phyloP scores from a whole-genome alignment of 1,284 basidiomycete genomes.

The Trametes versicolor region DNA sequence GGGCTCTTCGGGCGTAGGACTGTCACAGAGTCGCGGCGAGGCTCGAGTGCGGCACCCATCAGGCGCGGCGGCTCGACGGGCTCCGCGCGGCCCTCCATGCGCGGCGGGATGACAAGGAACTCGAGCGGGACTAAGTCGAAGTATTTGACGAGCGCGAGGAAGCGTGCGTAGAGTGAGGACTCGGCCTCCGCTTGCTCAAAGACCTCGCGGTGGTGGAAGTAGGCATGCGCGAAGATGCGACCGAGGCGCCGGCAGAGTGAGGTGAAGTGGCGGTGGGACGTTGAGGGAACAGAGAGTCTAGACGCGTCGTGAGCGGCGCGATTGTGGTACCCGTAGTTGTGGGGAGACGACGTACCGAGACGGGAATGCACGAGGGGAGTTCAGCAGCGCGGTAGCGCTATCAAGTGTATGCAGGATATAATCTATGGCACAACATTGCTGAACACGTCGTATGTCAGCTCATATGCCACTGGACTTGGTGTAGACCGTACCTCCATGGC shows the following conservation, averaged over 20 bases:
- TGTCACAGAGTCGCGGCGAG: background rate
- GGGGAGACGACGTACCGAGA: slow-evolving; percentile 66
- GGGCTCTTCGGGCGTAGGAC: slow-evolving; percentile 37
- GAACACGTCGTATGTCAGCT: slow-evolving; percentile 2
- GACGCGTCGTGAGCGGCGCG: background rate
- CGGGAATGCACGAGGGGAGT: slow-evolving; percentile 92
- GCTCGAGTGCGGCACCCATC: slow-evolving; percentile 49
- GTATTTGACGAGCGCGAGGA: slow-evolving; percentile 83
- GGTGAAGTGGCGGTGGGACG: slow-evolving; percentile 88
- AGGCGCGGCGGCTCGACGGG: slow-evolving; percentile 59
- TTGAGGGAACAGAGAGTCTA: slow-evolving; percentile 82
- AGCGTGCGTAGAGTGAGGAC: slow-evolving; percentile 91
- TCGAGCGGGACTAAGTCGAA: slow-evolving; percentile 87
- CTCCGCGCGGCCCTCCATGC: slow-evolving; percentile 38
- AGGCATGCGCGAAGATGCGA: slow-evolving; percentile 96
- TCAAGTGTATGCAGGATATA: slow-evolving; percentile 97
- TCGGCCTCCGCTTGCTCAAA: slow-evolving; percentile 93
- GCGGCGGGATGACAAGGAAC: slow-evolving; percentile 82
- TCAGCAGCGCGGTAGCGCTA: slow-evolving; percentile 92
- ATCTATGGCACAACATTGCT: slow-evolving; percentile 97
- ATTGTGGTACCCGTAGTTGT: background rate
- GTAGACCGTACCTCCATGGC: slow-evolving; percentile 68
- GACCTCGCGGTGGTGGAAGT: slow-evolving; percentile 91
- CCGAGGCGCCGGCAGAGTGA: slow-evolving; percentile 90
- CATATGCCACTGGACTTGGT: too few relatives aligned